These are phyloP conservation scores for Helicostylum pulchrum DNA, from an alignment of 192 early-diverging fungal species.

Conservation along the genomic window DNA sequence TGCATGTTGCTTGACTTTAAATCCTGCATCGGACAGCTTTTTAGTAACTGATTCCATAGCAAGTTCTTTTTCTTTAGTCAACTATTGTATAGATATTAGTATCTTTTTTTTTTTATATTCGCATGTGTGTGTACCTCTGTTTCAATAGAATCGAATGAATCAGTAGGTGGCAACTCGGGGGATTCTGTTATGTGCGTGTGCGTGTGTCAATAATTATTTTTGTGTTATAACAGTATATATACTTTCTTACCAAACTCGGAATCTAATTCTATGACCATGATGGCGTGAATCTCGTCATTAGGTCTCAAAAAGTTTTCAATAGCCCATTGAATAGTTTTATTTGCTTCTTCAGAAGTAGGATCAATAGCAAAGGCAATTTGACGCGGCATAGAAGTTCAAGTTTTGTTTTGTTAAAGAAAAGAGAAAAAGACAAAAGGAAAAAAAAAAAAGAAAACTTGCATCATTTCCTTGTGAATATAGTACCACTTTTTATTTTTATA, in stretches of 20 bases:
- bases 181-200: not conserved
- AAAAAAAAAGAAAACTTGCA: not conserved
- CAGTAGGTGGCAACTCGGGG: constrained; percentile 4
- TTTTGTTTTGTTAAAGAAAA: not conserved
- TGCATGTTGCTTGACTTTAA: constrained; percentile 12
- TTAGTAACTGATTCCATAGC: constrained; percentile 11
- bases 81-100: not conserved
- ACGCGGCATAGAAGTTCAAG: not conserved
- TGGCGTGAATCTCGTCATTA: constrained; percentile 1
- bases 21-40: not conserved
- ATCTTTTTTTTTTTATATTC: not conserved
- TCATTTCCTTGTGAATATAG: no score
- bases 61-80: not conserved
- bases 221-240: not conserved
- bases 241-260: not conserved
- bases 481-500: no score
- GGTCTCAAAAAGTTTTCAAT: constrained; percentile 36
- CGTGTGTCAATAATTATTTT: not conserved
- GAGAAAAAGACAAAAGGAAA: constrained; percentile 2
- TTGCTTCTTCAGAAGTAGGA: constrained; percentile 34
- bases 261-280: constrained; percentile 12
- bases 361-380: constrained; percentile 40
- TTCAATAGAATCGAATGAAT: constrained; percentile 1
- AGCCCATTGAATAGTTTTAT: constrained; percentile 38
- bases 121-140: constrained; percentile 4